Evolutionary conservation across 2,329 filamentous ascomycete species (phyloP), one percentile per base, ranked within the genome.

Genomic region (Fonsecaea pedrosoi): DNA sequence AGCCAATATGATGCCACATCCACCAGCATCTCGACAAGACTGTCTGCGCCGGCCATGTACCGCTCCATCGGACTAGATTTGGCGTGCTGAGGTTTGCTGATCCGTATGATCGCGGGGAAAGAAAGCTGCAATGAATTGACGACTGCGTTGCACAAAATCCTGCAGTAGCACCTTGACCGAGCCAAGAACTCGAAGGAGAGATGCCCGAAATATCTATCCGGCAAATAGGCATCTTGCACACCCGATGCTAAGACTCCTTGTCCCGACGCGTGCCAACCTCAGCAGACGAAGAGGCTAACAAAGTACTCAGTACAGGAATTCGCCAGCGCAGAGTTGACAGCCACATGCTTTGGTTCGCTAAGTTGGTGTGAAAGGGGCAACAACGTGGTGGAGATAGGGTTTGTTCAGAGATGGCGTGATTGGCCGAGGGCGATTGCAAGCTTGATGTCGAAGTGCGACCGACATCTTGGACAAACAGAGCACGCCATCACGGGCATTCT

Each of bases 401-500:
- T 40, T 45, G 30, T 4, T 8, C 13, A 13, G 38, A 12, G 3
- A 21, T 25, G 37, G 35, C 6, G 7, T 25, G 30, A 62, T 62
- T 62, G 60, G 60, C 38, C 35, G 53, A 62, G n/a, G 37, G 37
- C 21, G 30, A 61, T 10, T 42, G 59, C 59, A 42, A 34, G 21
- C 34, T 45, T 32, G 32, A 30, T 38, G 8, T 34, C 8, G 25
- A 54, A 38, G 40, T 30, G 45, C 45, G 54, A 42, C 59, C 50
- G 53, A 56, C 40, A 38, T 25, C 53, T 18, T 62, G 42, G 60
- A 40, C 30, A 25, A 37, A 55, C 13, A 15, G 56, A 62, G 60
- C 60, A 62, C 60, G 60, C 60, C 60, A 62, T 62, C 60, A 40
- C 50, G 37, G 45, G 13, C 53, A 56, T 55, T 62, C 54, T 37